Evolutionary conservation across 2,329 filamentous ascomycete species (phyloP).

Genomic region (Calonectria fujianensis): DNA sequence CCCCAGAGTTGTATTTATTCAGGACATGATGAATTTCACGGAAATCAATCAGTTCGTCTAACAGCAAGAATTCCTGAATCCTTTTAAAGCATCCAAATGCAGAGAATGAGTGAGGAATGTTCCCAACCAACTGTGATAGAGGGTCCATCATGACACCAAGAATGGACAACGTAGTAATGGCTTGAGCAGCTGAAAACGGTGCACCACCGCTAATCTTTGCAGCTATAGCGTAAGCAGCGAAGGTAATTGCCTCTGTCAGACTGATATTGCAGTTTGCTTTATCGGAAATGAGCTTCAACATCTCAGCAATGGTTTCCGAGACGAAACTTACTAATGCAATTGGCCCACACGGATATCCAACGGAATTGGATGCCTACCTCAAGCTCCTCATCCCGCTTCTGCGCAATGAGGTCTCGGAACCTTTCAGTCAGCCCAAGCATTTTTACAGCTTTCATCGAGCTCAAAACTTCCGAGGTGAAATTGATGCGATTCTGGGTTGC

Average conservation of each 20-base stretch:
- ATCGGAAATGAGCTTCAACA: background rate
- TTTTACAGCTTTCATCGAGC: conserved; percentile 59
- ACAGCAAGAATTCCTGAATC: conserved; percentile 56
- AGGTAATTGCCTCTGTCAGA: conserved; percentile 56
- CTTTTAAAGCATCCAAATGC: conserved; percentile 57
- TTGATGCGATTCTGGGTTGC: conserved; percentile 59
- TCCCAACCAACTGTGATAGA: conserved; percentile 50
- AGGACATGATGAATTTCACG: conserved; percentile 42
- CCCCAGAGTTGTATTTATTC: background rate
- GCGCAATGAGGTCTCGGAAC: conserved; percentile 51
- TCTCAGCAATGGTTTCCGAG: too few species aligned
- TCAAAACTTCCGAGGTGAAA: conserved; percentile 57
- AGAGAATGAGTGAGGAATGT: conserved; percentile 53
- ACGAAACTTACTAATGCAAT: conserved; percentile 53
- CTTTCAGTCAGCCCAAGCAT: conserved; percentile 58
- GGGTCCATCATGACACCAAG: conserved; percentile 56
- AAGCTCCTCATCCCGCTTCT: conserved; percentile 55
- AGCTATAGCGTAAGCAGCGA: conserved; percentile 56
- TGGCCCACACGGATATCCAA: conserved; percentile 52
- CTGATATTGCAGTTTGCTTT: conserved; percentile 54
- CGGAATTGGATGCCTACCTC: conserved; percentile 53
- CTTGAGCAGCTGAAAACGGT: conserved; percentile 56
- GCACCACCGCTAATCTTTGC: conserved; percentile 52
- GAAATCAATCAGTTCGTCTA: conserved; percentile 52
- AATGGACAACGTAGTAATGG: conserved; percentile 58